Conservation (phyloP, 2,329 filamentous ascomycete genomes). For the Pestalotiopsis sp. region DNA sequence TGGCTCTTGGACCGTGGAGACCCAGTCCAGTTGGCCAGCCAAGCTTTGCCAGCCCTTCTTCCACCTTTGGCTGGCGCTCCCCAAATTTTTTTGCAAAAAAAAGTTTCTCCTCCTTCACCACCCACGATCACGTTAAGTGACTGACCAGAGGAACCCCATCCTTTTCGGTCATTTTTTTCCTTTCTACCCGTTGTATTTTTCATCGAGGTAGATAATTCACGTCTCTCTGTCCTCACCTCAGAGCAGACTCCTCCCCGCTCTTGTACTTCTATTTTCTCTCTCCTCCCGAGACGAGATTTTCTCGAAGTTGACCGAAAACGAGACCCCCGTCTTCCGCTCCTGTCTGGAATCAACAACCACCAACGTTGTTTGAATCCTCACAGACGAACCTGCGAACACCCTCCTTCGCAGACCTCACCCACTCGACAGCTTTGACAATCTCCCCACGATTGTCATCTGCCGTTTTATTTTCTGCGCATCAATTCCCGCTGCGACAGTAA, state of each 20-base stretch:
- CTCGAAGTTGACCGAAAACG: constrained; percentile 2
- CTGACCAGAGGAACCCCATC: constrained; percentile 10
- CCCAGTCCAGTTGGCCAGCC: constrained; percentile 2
- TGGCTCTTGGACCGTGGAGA: neutral
- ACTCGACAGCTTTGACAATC: neutral
- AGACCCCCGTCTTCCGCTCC: neutral
- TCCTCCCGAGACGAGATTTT: constrained; percentile 7
- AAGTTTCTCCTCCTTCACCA: constrained; percentile 8
- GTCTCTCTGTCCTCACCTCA: constrained; percentile 6
- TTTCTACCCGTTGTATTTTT: constrained; percentile 12
- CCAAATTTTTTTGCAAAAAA: constrained; percentile 11
- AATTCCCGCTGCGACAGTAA: constrained; percentile 3
- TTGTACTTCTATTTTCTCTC: constrained; percentile 9
- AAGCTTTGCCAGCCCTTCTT: neutral
- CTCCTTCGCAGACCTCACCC: neutral
- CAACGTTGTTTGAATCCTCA: neutral
- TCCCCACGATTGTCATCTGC: neutral
- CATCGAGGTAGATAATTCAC: constrained; percentile 6
- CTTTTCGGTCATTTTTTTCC: constrained; percentile 7
- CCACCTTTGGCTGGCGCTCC: constrained; percentile 2
- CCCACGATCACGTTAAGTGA: constrained; percentile 12
- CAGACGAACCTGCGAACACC: neutral
- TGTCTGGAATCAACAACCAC: constrained; percentile 1
- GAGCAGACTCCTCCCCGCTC: constrained; percentile 12
- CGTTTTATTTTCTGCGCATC: constrained; percentile 1